Percentiles rank a stretch among this genome's conserved stretches.
Evolutionary conservation across 2,329 filamentous ascomycete genomes (phyloP).

Genomic region (Cytospora chrysosperma): DNA sequence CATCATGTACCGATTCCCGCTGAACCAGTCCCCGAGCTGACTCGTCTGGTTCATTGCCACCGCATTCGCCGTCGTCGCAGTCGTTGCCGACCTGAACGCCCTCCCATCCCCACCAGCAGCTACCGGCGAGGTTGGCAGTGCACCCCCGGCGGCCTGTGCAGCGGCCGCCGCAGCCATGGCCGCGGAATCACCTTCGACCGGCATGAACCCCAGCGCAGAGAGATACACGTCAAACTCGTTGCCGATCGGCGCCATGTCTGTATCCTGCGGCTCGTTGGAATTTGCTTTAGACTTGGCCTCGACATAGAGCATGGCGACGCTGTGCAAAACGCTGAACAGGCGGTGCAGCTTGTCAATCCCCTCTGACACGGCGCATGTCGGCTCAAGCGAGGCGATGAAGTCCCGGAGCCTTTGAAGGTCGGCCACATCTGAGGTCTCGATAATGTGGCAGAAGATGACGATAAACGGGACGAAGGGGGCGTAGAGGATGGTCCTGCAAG

Average conservation of each 20-base stretch:
- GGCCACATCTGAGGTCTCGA: constrained; percentile 51
- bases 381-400: constrained; percentile 56
- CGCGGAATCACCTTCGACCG: constrained; percentile 31
- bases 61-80: constrained; percentile 1
- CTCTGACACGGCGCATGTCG: constrained; percentile 52
- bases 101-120: constrained; percentile 13
- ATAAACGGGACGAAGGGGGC: constrained; percentile 61
- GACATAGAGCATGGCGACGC: constrained; percentile 61
- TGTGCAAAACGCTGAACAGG: constrained; percentile 61
- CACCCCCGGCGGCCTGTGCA: constrained; percentile 1
- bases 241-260: constrained; percentile 49
- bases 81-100: constrained; percentile 13
- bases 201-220: constrained; percentile 61
- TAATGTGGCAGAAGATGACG: constrained; percentile 57
- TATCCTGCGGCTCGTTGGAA: constrained; percentile 45
- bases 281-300: constrained; percentile 59
- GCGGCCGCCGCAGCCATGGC: constrained; percentile 17
- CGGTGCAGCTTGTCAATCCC: constrained; percentile 59
- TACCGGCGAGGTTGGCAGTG: constrained; percentile 3
- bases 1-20: constrained; percentile 64
- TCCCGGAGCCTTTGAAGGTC: constrained; percentile 56
- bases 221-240: constrained; percentile 66
- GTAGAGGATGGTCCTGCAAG: constrained; percentile 50
- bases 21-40: constrained; percentile 65
- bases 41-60: constrained; percentile 34